Percentiles rank a stretch among this genome's conserved stretches.
These are phyloP conservation scores for Nematodospora anomalae DNA, from an alignment of 1,139 yeast species.

Conservation along the genomic window DNA sequence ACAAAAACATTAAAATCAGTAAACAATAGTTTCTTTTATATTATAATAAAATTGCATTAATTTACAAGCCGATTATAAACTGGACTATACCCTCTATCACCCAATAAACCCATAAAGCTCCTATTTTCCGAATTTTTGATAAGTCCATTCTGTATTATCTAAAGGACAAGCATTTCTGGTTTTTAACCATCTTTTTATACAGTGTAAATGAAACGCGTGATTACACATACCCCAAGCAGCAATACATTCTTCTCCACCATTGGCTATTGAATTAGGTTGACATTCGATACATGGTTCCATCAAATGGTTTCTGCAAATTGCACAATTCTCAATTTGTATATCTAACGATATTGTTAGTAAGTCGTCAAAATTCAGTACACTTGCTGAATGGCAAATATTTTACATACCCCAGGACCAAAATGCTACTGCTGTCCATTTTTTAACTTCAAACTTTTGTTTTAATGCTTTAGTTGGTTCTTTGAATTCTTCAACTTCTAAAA, in stretches of 20 bases:
- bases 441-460: constrained; percentile 48
- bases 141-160: constrained; percentile 92
- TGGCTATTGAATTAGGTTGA: constrained; percentile 74
- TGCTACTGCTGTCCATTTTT: constrained; percentile 96
- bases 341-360: constrained; percentile 44
- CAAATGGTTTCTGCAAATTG: constrained; percentile 95
- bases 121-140: constrained; percentile 69
- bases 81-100: constrained; percentile 8
- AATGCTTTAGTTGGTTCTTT: constrained; percentile 10
- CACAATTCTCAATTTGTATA: constrained; percentile 93
- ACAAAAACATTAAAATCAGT: constrained; percentile 1
- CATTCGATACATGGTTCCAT: constrained; percentile 99
- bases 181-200: constrained; percentile 94
- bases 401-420: constrained; percentile 97
- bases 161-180: constrained; percentile 98
- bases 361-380: background rate
- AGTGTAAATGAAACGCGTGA: constrained; percentile 92
- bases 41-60: constrained; percentile 3
- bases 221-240: constrained; percentile 98
- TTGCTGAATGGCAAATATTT: too few relatives aligned
- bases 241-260: constrained; percentile 77
- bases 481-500: constrained; percentile 9
- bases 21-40: background rate
- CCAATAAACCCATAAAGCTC: background rate
- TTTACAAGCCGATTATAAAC: background rate